Evolutionary conservation across 192 early-diverging fungal species (phyloP), one percentile per base, ranked within the genome.

Genomic region (Entophlyctis luteolus): DNA sequence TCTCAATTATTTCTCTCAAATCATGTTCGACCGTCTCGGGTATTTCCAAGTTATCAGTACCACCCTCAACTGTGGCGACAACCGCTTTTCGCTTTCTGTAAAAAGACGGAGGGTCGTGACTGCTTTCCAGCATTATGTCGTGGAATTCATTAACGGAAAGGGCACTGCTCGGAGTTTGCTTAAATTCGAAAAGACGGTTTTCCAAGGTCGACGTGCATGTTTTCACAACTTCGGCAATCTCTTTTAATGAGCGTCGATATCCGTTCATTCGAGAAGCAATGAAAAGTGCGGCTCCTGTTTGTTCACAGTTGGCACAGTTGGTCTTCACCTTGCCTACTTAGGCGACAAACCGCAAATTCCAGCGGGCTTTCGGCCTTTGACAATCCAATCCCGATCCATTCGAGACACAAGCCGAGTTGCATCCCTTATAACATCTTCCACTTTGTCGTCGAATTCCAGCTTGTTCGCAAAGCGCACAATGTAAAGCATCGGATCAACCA

Each of bases 381-480:
- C 76, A 55, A 97, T 91, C 93, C 93, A 98, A 78, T 97, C 94
- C 22, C 94, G 84, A 57, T 93, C 88, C 93, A 98, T 93, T 33
- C 96, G 79, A 56, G 87, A 83, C 0, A 91, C 91, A 28, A 98
- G 72, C 0, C 90, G 87, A 5, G 87, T 74, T 1, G 94, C 94
- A 62, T 95, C 91, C 36, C 79, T 65, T 25, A 85, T 84, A 3
- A 97, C 93, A 32, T 81, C 75, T 42, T 84, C 80, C 32, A 85
- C 90, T 71, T 91, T 85, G 47, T 94, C 90, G 32, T 91, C 96
- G 84, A 98, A 96, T 58, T 97, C 94, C 10, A 95, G 74, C 72
- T 82, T 78, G 20, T 83, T 79, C 4, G 96, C 93, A 79, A 96
- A 98, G 28, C 94, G 86, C 25, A 90, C 80, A 22, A 98, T 93